These are phyloP conservation scores for Volvox reticuliferus DNA, from an alignment of 139 green algal genomes.

Conservation along the genomic window DNA sequence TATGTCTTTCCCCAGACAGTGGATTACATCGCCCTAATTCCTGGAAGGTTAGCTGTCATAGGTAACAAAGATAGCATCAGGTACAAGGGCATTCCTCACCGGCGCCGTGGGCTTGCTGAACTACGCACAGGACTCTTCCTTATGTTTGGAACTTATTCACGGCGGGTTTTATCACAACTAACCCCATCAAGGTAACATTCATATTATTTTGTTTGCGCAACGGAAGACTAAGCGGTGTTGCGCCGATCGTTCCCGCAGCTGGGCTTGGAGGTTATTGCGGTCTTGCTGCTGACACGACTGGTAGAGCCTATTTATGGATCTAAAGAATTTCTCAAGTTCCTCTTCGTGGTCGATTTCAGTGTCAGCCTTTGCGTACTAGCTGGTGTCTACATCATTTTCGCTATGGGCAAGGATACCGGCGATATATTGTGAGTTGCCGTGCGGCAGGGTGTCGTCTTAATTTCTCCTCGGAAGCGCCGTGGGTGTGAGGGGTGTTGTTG, in stretches of 20 bases:
- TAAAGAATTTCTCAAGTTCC: conserved; percentile 85
- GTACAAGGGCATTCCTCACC: neutral
- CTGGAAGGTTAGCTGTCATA: conserved; percentile 57
- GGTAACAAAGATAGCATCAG: neutral
- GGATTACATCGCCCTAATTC: conserved; percentile 67
- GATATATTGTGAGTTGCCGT: conserved; percentile 68
- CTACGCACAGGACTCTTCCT: conserved; percentile 59
- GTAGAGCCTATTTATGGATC: conserved; percentile 91
- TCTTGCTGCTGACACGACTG: conserved; percentile 81
- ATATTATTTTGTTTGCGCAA: neutral
- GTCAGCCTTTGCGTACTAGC: conserved; percentile 72
- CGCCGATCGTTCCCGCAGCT: conserved; percentile 68
- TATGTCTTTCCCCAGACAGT: conserved; percentile 52
- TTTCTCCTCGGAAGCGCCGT: no score
- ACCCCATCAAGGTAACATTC: conserved; percentile 59
- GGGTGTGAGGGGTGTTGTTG: no score
- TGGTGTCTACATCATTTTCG: conserved; percentile 75
- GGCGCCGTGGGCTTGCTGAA: neutral
- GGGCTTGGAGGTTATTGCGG: conserved; percentile 61
- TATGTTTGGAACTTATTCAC: conserved; percentile 74
- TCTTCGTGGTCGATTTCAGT: conserved; percentile 72
- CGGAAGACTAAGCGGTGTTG: no score
- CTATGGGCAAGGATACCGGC: conserved; percentile 48
- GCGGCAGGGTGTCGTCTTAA: no score
- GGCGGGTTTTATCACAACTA: conserved; percentile 60